Conservation (phyloP, 2,329 filamentous ascomycete species). For the Emergomyces africanus region DNA sequence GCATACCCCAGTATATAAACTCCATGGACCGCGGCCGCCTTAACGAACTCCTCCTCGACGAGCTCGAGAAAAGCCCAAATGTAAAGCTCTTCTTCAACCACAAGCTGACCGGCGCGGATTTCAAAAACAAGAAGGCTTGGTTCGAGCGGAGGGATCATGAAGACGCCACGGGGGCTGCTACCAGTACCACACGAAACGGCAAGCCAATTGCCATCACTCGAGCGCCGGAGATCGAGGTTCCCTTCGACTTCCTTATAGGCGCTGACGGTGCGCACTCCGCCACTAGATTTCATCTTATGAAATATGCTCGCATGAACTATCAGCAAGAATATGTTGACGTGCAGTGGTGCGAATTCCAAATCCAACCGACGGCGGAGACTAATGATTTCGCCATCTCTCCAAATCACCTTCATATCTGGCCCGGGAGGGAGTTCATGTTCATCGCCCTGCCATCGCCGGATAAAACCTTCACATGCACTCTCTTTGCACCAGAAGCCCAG, state of each 20-base stretch:
- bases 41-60: constrained; percentile 72
- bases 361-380: constrained; percentile 40
- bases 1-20: constrained; percentile 52
- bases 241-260: constrained; percentile 88
- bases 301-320: constrained; percentile 81
- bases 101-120: constrained; percentile 84
- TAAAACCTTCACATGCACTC: constrained; percentile 85
- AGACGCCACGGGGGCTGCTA: constrained; percentile 19
- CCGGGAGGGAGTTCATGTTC: constrained; percentile 89
- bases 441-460: constrained; percentile 88
- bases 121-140: constrained; percentile 67
- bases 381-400: constrained; percentile 68
- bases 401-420: constrained; percentile 96
- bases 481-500: constrained; percentile 66
- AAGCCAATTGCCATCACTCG: constrained; percentile 22
- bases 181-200: constrained; percentile 18
- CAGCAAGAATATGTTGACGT: constrained; percentile 92
- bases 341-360: constrained; percentile 91
- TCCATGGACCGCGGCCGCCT: constrained; percentile 75
- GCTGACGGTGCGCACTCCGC: constrained; percentile 92
- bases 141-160: constrained; percentile 49
- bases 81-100: constrained; percentile 89
- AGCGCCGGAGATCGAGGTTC: constrained; percentile 61
- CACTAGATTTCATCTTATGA: constrained; percentile 89
- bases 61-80: constrained; percentile 71